phyloP scores from a whole-genome alignment of 2,329 filamentous ascomycete genomes.

The Fusarium succisae region DNA sequence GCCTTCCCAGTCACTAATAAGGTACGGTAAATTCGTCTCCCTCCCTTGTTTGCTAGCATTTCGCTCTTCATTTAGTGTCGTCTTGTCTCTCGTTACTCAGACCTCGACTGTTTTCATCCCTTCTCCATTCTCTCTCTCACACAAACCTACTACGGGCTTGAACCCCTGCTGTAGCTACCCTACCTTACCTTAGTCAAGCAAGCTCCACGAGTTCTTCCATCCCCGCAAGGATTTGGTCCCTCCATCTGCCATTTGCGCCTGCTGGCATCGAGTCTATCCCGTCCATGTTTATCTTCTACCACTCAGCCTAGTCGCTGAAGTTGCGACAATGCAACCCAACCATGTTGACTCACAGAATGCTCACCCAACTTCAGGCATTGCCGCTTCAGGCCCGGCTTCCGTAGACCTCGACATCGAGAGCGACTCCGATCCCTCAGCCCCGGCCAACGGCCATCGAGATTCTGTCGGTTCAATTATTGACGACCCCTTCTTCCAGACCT shows the following conservation, averaged over 20 bases:
- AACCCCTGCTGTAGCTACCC: constrained; percentile 8
- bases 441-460: constrained; percentile 49
- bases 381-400: constrained; percentile 27
- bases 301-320: constrained; percentile 42
- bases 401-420: constrained; percentile 39
- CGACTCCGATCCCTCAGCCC: constrained; percentile 29
- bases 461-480: constrained; percentile 64
- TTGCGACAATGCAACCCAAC: constrained; percentile 44
- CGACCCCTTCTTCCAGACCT: constrained; percentile 64
- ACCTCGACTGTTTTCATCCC: constrained; percentile 12
- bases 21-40: constrained; percentile 26
- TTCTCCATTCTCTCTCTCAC: not conserved
- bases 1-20: constrained; percentile 24
- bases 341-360: constrained; percentile 39
- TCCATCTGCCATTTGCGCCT: constrained; percentile 23
- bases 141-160: not conserved
- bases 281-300: constrained; percentile 39
- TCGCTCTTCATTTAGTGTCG: constrained; percentile 4
- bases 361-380: constrained; percentile 39
- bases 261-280: constrained; percentile 22
- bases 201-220: constrained; percentile 37
- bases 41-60: constrained; percentile 27
- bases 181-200: constrained; percentile 10
- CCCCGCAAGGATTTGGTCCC: constrained; percentile 30
- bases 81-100: constrained; percentile 23